Base-by-base conservation (phyloP, 2,329 filamentous ascomycete species). In the Scytalidium sp. region DNA sequence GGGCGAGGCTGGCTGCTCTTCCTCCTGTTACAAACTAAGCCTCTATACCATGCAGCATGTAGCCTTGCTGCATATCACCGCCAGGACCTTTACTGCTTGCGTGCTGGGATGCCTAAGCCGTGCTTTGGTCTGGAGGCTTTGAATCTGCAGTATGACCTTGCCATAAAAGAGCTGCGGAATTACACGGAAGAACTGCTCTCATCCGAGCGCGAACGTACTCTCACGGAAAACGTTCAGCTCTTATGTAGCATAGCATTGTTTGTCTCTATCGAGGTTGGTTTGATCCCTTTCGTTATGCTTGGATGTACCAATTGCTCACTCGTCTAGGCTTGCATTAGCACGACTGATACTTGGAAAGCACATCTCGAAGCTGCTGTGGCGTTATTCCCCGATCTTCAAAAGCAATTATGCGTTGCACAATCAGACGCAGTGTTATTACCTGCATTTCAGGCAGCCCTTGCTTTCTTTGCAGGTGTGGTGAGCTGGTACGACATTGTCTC, bases 1-100 rank as follows among this genome's bases (percentile, higher is more conserved):
- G 82, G 81, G 8, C 74, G 79, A 29, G 75, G 78, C 17, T 85
- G 82, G 83, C 69, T 85, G 19, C 65, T 85, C 29, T 75, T 78
- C 19, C 67, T 81, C 32, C 69, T 84, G 17, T 73, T 76, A 51
- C 75, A 71, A 54, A 82, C 80, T 64, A 76, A 75, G 51, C 70
- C 78, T 1, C 69, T 83, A 19, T 81, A 76, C 63, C 77, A 83
- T 61, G 75, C 76, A 2, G 73, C 75, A 42, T 67, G 82, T 17
- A 76, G 76, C 32, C 69, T 84, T 27, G 74, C 76, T 1, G 74
- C 76, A 2, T 82, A 80, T 63, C 82, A 81, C 62, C 76, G 78
- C 56, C 72, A 73, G 50, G 66, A 78, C 27, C 56, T 76, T 3
- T 57, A 78, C 41, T 62, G 67, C 44, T n/a, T 36, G 15, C 60